Base-by-base conservation (phyloP, 192 early-diverging fungal genomes). In the Linnemannia hyalina region DNA sequence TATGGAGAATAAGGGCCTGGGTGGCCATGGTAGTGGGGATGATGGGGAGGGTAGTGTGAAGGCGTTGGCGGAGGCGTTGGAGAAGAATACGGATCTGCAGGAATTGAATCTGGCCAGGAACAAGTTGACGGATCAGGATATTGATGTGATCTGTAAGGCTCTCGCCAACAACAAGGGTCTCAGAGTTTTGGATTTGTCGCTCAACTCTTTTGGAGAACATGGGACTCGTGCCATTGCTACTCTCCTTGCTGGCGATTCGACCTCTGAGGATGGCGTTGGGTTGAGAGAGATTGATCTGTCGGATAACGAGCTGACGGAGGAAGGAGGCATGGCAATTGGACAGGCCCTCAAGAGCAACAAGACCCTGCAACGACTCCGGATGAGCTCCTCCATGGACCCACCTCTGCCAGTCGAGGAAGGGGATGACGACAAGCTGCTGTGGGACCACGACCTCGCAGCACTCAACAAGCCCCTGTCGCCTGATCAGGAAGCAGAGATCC, bases 1-100 rank as follows among this genome's bases (percentile, higher is more conserved):
- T 86, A 76, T 93, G 42, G 92, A 93, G 46, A 91, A 93, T 68
- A 93, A 93, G 70, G 89, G 91, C 0, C 65, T 93, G 32, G 82
- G 76, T 11, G 71, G 80, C 0, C 74, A 49, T 38, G 52, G 29
- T 40, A 4, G 29, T 69, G 0, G 52, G 38, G 10, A 26, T 81
- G 23, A 65, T 77, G 68, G 88, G 0, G 70, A 60, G 2, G 72
- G 55, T 0, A 82, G 75, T 41, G 57, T 82, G 10, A 18, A 20
- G 32, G 70, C 52, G 11, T 35, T 82, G 40, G 75, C 75, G 5
- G 69, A 83, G 16, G 70, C 82, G 7, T 44, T 89, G 41, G 68
- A 68, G 4, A 85, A 86, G 69, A 89, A 89, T 44, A 63, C 10
- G 0, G 32, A 38, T 22, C 38, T 91, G 11, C n/a, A 83, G 41